These are phyloP conservation scores for Immersiporthe knoxdaviesiana DNA, from an alignment of 2,329 filamentous ascomycete genomes.

Conservation along the genomic window DNA sequence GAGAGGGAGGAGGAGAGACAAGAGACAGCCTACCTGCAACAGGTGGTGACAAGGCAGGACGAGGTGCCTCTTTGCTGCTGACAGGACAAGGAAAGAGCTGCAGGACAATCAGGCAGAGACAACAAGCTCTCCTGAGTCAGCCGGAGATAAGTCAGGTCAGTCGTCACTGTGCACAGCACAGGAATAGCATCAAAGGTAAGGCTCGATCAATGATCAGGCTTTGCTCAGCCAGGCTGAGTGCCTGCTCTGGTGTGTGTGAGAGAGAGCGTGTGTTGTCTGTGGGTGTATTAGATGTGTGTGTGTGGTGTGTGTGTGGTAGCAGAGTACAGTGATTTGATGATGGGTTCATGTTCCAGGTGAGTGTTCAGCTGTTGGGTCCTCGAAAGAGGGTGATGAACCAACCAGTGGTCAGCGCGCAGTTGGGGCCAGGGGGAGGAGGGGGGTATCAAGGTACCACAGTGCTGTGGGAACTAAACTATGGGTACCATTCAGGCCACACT, in stretches of 20 bases:
- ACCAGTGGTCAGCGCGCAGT: neutral
- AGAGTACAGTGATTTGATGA: conserved; percentile 3
- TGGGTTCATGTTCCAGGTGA: neutral
- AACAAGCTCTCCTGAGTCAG: conserved; percentile 28
- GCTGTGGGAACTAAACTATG: neutral
- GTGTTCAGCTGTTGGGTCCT: conserved; percentile 1
- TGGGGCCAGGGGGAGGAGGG: neutral
- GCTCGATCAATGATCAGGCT: too few relatives aligned
- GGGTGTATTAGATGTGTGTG: neutral
- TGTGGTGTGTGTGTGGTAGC: neutral
- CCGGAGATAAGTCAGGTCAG: conserved; percentile 10
- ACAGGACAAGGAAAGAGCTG: neutral
- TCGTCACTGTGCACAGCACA: neutral
- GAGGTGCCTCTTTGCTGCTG: conserved; percentile 20
- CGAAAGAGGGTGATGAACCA: neutral
- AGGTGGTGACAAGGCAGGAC: conserved; percentile 21
- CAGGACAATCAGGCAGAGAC: neutral
- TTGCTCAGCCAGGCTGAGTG: neutral
- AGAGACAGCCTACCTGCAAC: conserved; percentile 23
- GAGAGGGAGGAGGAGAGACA: too few relatives aligned
- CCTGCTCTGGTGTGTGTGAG: neutral
- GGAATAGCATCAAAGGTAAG: neutral
- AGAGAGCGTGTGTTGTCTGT: neutral
- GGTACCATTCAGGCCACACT: neutral
- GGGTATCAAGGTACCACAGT: neutral